Evolutionary conservation across 495 filamentous ascomycete genomes (phyloP), one percentile per base, ranked within the genome.

Genomic region (Aspergillus bridgeri): DNA sequence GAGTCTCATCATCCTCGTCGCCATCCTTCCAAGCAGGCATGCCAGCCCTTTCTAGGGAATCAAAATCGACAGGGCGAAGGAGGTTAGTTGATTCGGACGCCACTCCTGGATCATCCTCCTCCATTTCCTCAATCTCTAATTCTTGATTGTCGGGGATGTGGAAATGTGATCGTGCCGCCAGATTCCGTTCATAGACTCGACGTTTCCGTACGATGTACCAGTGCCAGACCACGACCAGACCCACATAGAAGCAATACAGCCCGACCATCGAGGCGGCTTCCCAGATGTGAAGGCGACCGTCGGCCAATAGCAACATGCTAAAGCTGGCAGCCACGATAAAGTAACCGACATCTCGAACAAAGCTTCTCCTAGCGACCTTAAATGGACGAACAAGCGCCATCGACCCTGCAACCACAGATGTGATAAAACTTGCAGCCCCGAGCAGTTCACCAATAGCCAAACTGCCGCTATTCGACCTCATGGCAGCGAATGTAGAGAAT

Each of bases 401-500:
- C 42, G 91, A 96, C n/a, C 95, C 95, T 1, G 92, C 92, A 6
- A 99, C 94, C 11, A 99, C 94, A 2, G 92, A 89, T 3, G 93
- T 94, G 67, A 99, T 99, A 72, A 99, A 99, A 47, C 89, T 84
- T 15, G 95, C 95, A 9, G 95, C 95, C 18, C 95, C 95, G 25
- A 99, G 90, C 51, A 99, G 78, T 73, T 99, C 95, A 27, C 95
- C 95, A 58, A 98, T 86, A 1, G 95, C 95, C 72, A 99, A 80
- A 72, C 92, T 96, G 3, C 92, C 95, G 65, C 91, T 96, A 63
- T 98, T 89, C 23, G 92, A 94, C 68, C 86, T 86, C 92, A 99
- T 98, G 57, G 95, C 95, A 25, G 93, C 95, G 67, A 98, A 97
- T 3, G 95, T 99, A 42, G 90, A 96, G 71, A 99, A 99, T 18